Base-by-base conservation (phyloP, 805 yeast species). In the Priceomyces haplophilus region DNA sequence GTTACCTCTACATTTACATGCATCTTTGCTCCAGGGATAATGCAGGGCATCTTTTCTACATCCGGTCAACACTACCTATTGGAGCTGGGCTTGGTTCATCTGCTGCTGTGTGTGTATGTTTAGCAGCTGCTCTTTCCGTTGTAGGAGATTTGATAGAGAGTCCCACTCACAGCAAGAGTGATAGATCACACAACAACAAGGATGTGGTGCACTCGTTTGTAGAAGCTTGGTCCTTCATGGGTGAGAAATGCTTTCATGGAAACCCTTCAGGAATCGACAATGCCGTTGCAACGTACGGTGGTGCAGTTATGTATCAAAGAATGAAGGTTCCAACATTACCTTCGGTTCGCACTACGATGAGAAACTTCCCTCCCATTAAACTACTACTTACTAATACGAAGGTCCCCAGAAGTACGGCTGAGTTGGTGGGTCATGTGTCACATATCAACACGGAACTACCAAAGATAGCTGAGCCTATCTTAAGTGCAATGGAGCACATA, bases 31-130 rank as follows among this genome's bases (percentile, higher is more conserved):
- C 59, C 4, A 66, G 72, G 8, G 50, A 60, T 0, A 64, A 70
- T 1, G 71, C 70, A 1, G 86, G 85, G 3, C 56, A 73, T 46
- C 73, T 71, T 25, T 88, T 84, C 60, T 72, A 81, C 3, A 80
- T 87, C 12, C 78, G 90, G 44, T 87, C 96, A 1, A 83, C 95
- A 1, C 68, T 90, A 38, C 99, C 99, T 1, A 84, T 91, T 38
- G 97, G 99, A 31, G 97, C 99, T 0, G 99, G 99, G 0, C 73
- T 93, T 37, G 99, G 99, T 0, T 87, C 96, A 1, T 86, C 96
- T 35, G 98, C 98, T 0, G 82, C 96, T 2, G 78, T 88, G 13
- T 79, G 95, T 1, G 98, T 93, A 3, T 83, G 93, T 55, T 59
- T 93, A 29, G 77, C 95, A 0, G 69, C 91, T 12, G 95, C 93